A percentile compares a stretch with the other conserved stretches of the same genome.
Evolutionary conservation across 805 yeast species (phyloP).

Genomic region (Isabelozyma pseudorhagii): DNA sequence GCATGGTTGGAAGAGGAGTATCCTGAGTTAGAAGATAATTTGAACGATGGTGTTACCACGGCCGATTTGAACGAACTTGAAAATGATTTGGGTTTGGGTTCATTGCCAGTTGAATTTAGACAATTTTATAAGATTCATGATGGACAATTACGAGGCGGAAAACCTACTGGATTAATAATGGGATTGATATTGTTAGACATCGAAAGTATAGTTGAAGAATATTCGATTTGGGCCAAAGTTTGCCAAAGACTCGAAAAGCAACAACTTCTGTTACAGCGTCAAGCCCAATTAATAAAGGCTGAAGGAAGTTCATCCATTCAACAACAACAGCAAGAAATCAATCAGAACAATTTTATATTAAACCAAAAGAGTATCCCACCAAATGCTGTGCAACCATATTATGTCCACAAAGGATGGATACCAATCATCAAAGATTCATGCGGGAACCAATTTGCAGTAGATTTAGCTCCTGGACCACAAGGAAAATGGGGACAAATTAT

Average conservation of each 20-base stretch:
- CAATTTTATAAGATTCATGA: constrained; percentile 45
- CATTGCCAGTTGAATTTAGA: constrained; percentile 42
- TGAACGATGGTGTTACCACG: constrained; percentile 42
- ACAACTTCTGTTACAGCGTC: constrained; percentile 25
- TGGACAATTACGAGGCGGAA: constrained; percentile 44
- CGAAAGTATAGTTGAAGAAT: constrained; percentile 40
- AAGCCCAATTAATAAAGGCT: constrained; percentile 15
- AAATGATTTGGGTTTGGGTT: constrained; percentile 40
- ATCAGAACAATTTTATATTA: constrained; percentile 22
- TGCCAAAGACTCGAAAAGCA: constrained; percentile 39
- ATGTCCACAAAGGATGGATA: constrained; percentile 39
- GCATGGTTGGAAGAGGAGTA: constrained; percentile 43
- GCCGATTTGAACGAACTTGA: constrained; percentile 47
- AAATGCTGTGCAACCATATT: constrained; percentile 32
- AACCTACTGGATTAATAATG: constrained; percentile 44
- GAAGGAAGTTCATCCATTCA: constrained; percentile 13
- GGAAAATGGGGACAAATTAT: constrained; percentile 43
- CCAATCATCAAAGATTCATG: constrained; percentile 38
- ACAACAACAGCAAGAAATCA: constrained; percentile 7
- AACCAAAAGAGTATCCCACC: constrained; percentile 38
- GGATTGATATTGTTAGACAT: constrained; percentile 42
- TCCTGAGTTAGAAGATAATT: constrained; percentile 42
- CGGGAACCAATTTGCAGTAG: constrained; percentile 44
- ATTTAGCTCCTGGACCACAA: constrained; percentile 36
- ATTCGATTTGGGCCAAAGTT: constrained; percentile 40